Base-by-base conservation (phyloP, 2,329 filamentous ascomycete genomes). In the Penicillium polonicum region DNA sequence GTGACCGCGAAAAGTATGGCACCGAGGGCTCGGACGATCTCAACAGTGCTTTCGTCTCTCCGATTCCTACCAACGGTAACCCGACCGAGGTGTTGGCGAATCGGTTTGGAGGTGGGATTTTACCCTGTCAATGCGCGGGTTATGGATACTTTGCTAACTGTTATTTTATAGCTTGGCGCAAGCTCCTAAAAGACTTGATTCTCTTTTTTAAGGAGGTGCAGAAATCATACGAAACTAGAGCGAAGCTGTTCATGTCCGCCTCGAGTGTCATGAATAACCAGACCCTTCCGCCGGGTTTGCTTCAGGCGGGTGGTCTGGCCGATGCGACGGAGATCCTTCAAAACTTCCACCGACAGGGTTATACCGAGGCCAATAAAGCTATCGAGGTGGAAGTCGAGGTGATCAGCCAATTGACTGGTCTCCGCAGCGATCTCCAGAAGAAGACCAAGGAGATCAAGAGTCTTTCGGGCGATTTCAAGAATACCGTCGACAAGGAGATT, bases 401-500 rank as follows among this genome's bases (percentile, higher is more conserved):
- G 46, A 91, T 97, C 62, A 81, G 90, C 50, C 92, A 93, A 52
- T 80, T 99, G 55, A 91, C 88, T 2, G 92, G 92, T 1, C 79
- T 99, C 53, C 82, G 94, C 57, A 92, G 87, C 69, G 94, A 99
- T 74, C 80, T 99, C 19, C 89, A 89, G 60, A 91, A 95, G 73
- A 99, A 99, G 79, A 96, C 96, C 75, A 99, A 97, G 76, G 94
- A 99, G 77, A 99, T 99, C 79, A 96, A 96, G 78, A 88, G 87
- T 65, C 80, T 99, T 17, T 90, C 91, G 6, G 90, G 92, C 17
- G 94, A 99, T 74, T 99, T 99, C 78, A 96, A 96, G 78, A 99
- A 96, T 72, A 90, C 88, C 0, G 92, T 99, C 10, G 91, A 96
- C 27, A 96, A 93, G 78, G 94, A 97, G 75, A 93, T 96, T 80